Percentiles rank a stretch among this genome's conserved stretches.
phyloP scores from a whole-genome alignment of 768 basidiomycete genomes.

The Hygrophoropsis aurantiaca region DNA sequence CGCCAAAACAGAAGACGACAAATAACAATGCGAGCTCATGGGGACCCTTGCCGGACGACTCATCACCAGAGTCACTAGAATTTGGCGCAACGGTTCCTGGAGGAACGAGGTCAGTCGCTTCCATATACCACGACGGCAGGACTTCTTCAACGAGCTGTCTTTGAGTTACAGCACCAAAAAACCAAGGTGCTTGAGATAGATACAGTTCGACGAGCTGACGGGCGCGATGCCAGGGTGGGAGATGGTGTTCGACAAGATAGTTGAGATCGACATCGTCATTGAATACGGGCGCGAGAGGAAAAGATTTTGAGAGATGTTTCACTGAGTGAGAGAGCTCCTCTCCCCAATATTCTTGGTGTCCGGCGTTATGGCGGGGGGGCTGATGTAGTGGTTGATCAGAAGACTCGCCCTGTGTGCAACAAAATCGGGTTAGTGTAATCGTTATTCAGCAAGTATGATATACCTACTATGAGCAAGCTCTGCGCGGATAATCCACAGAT shows the following conservation, averaged over 20 bases:
- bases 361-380: background rate
- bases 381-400: constrained; percentile 1
- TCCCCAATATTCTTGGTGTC: background rate
- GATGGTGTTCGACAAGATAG: constrained; percentile 45
- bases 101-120: constrained; percentile 33
- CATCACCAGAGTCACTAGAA: constrained; percentile 6
- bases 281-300: constrained; percentile 48
- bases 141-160: constrained; percentile 64
- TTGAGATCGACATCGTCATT: constrained; percentile 40
- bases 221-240: constrained; percentile 62
- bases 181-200: constrained; percentile 79
- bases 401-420: constrained; percentile 22
- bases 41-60: constrained; percentile 31
- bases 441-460: background rate
- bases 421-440: background rate
- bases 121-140: constrained; percentile 66
- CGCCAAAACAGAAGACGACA: constrained; percentile 62
- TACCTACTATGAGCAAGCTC: constrained; percentile 58
- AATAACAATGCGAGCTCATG: constrained; percentile 67
- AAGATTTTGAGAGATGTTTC: constrained; percentile 35
- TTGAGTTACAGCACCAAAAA: constrained; percentile 68
- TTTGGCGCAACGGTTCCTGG: constrained; percentile 25
- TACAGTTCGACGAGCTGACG: constrained; percentile 64
- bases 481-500: no score
- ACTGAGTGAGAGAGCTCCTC: constrained; percentile 19